phyloP scores from a whole-genome alignment of 306 rosid genomes.

The Calophaca sinica region DNA sequence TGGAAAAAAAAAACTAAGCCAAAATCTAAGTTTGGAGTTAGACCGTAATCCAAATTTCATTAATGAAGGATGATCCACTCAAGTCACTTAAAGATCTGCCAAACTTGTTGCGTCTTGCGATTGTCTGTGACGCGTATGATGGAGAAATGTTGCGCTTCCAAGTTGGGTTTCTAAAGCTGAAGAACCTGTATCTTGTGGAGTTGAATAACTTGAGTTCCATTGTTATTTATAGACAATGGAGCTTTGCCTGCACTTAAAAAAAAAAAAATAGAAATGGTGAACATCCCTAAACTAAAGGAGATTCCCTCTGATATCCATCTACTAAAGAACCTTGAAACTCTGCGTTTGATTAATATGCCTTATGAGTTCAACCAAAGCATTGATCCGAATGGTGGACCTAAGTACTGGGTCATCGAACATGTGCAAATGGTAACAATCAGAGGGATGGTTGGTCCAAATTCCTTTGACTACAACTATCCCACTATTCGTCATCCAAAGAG shows the following conservation, averaged over 20 bases:
- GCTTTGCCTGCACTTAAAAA: not conserved
- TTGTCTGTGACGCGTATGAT: not conserved
- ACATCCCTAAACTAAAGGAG: constrained; percentile 15
- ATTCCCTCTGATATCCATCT: constrained; percentile 11
- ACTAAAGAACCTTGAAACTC: not conserved
- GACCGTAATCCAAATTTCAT: not conserved
- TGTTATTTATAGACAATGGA: constrained; percentile 1
- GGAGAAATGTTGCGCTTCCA: constrained; percentile 24
- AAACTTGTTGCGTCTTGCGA: not conserved
- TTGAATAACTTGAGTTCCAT: constrained; percentile 14
- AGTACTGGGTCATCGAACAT: constrained; percentile 10
- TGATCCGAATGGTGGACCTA: constrained; percentile 4
- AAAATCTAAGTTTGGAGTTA: constrained; percentile 1
- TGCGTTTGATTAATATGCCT: not conserved
- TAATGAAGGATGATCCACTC: constrained; percentile 22
- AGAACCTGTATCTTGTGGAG: not conserved
- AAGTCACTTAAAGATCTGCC: constrained; percentile 19
- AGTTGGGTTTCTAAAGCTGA: constrained; percentile 20
- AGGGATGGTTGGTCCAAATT: not conserved
- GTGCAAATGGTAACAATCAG: not conserved
- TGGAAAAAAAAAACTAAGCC: constrained; percentile 13
- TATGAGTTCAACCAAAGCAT: constrained; percentile 25
- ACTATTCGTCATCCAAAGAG: not conserved
- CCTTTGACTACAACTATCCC: not conserved
- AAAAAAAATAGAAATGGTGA: not conserved